These are phyloP conservation scores for Haematococcus lacustris DNA, from an alignment of 139 green algal species.

Conservation along the genomic window DNA sequence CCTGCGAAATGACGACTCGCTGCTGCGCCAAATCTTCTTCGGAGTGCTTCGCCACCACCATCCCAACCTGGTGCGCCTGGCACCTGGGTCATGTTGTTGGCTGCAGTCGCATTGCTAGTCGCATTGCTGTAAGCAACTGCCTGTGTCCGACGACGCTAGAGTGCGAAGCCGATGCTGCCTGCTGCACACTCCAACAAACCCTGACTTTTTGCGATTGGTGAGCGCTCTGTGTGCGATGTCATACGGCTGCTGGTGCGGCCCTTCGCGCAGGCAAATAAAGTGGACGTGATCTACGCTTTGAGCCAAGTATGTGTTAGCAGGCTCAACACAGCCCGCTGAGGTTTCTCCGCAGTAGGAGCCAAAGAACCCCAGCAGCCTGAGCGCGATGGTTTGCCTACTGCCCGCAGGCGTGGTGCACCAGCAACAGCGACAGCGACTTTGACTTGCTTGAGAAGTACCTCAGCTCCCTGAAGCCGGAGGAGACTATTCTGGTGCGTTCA, in stretches of 20 bases:
- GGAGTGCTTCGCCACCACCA: constrained; percentile 59
- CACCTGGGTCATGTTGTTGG: background rate
- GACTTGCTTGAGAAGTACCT: constrained; percentile 73
- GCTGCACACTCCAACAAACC: no score
- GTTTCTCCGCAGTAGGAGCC: no score
- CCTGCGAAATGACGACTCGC: constrained; percentile 47
- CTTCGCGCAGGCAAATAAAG: constrained; percentile 24
- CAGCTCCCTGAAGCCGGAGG: constrained; percentile 61
- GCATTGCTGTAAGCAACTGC: background rate
- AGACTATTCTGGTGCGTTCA: constrained; percentile 76
- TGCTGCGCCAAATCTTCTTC: constrained; percentile 67
- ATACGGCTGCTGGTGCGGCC: no score
- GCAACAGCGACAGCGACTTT: constrained; percentile 62
- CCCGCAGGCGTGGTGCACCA: constrained; percentile 54
- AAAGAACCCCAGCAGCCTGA: no score
- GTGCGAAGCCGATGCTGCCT: no score
- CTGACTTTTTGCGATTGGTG: no score
- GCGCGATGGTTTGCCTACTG: no score
- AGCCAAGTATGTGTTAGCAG: constrained; percentile 31
- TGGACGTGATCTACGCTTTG: constrained; percentile 82
- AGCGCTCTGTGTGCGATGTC: no score
- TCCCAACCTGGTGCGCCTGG: constrained; percentile 57
- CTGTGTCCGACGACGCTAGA: no score
- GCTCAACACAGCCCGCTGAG: no score
- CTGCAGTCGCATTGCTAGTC: background rate